Evolutionary conservation across 805 yeast species (phyloP), one percentile per base, ranked within the genome.

Genomic region (Wickerhamomyces xylosicus): DNA sequence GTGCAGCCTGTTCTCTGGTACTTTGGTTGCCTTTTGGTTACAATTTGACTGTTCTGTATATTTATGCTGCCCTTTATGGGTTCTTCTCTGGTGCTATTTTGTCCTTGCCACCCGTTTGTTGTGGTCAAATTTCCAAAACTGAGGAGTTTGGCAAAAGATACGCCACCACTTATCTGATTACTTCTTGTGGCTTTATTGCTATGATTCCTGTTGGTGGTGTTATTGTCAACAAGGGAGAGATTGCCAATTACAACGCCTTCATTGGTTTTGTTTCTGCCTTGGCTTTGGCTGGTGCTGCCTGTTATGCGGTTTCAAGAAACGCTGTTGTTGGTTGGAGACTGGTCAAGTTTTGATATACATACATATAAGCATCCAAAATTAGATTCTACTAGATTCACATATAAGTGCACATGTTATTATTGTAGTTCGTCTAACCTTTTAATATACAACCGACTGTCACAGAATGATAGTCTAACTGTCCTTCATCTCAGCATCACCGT

Each of bases 81-180:
- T 62, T 75, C 35, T 63, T 67, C 45, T 67, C 77, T 10, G 74
- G 78, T 9, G 66, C 79, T 3, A 69, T 73, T 3, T 63, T 74
- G 42, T 67, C 79, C 3, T 53, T 75, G 36, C 63, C 73, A 21
- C 81, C 82, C 3, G 77, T 74, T 3, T 72, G 79, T 45, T 64
- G 76, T 43, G 79, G 77, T 0, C 76, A 74, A 41, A 73, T 77
- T 31, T 70, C 77, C 15, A 67, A 67, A 33, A 66, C 70, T 3
- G 69, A 69, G 34, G 67, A 62, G 41, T 72, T 71, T 54, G 79
- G 79, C 27, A 66, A 64, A 48, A 64, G 74, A 22, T 73, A 72
- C 47, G 71, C 77, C 3, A 69, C 77, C 4, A 69, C 76, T 58
- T 79, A 77, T 52, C 70, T 73, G 35, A 60, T 74, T 47, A 78